Evolutionary conservation across 306 rosid genomes (phyloP), one percentile per base, ranked within the genome.

Genomic region (Lathyrus oleraceus): DNA sequence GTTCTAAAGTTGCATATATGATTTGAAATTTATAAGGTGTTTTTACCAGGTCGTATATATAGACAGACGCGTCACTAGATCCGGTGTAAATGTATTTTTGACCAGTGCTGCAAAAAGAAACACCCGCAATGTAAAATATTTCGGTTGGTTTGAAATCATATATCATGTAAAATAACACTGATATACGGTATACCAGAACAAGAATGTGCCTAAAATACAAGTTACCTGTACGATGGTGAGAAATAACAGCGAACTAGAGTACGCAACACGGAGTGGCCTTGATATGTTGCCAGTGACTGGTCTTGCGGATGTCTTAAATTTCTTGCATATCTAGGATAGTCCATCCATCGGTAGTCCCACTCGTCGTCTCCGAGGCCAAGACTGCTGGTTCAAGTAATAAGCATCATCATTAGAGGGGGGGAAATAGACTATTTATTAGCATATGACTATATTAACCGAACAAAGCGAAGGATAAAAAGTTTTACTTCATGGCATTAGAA

Each of bases 271-370:
- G 96, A 83, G 80, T 92, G 96, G 53, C 96, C 98, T 84, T 80
- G 81, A 66, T 89, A 92, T 21, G 98, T 85, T 73, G 94, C 76
- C 68, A 92, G 61, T 40, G 96, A 90, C 61, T 74, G 89, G 72
- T 93, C 98, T 69, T 53, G 43, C 2, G 98, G 88, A 61, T 90
- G 98, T 52, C 73, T 85, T 70, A 76, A 11, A 52, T 74, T 69
- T 76, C 79, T 83, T 52, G 94, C 87, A 66, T 78, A 77, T 27
- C 71, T 75, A 36, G 96, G 97, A 71, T 89, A 91, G 66, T 91
- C 96, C 96, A 85, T 89, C 96, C 94, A 82, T 78, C 96, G 83
- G 75, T 89, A 91, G 80, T 91, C 97, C 96, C 97, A 91, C 7
- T 85, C 89, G 16, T 76, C 81, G 28, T 73, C 77, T 76, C 84